Conservation (phyloP, 768 basidiomycete species). For the Guyanaporus albipodus region DNA sequence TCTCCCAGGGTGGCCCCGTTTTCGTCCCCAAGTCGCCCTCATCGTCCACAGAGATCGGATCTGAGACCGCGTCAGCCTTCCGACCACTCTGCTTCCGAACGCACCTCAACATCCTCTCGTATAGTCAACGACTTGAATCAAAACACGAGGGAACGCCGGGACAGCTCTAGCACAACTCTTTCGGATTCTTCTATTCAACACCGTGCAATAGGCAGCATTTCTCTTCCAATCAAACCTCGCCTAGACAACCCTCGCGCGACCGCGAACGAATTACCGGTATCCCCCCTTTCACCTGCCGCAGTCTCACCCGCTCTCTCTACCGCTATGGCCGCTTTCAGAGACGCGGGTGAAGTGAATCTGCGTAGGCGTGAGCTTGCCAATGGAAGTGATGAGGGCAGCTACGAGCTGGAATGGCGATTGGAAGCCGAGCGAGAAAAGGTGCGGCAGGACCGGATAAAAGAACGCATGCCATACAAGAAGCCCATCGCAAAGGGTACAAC, state of each 20-base stretch:
- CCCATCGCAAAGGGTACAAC: conserved; percentile 52
- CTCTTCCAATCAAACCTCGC: conserved; percentile 14
- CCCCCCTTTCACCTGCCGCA: conserved; percentile 33
- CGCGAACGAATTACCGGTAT: conserved; percentile 12
- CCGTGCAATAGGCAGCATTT: conserved; percentile 28
- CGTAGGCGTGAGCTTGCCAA: conserved; percentile 51
- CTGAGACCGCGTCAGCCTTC: conserved; percentile 50
- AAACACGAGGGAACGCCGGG: conserved; percentile 36
- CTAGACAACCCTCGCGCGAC: conserved; percentile 16
- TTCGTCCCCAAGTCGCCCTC: conserved; percentile 47
- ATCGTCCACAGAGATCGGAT: conserved; percentile 67
- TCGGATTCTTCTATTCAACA: conserved; percentile 40
- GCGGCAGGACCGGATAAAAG: conserved; percentile 67
- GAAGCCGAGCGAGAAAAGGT: conserved; percentile 61
- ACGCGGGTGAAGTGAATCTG: conserved; percentile 44
- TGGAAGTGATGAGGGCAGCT: conserved; percentile 50
- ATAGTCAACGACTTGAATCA: conserved; percentile 27
- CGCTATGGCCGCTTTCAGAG: conserved; percentile 69
- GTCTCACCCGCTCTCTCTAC: conserved; percentile 45
- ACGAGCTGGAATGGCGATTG: conserved; percentile 53
- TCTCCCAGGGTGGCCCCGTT: conserved; percentile 39
- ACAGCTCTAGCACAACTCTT: conserved; percentile 48
- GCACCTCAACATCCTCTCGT: conserved; percentile 43
- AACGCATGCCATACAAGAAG: conserved; percentile 58
- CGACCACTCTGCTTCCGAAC: conserved; percentile 51